Evolutionary conservation across 108 stramenopile species (phyloP).

Genomic region (Cyclotella baltica): DNA sequence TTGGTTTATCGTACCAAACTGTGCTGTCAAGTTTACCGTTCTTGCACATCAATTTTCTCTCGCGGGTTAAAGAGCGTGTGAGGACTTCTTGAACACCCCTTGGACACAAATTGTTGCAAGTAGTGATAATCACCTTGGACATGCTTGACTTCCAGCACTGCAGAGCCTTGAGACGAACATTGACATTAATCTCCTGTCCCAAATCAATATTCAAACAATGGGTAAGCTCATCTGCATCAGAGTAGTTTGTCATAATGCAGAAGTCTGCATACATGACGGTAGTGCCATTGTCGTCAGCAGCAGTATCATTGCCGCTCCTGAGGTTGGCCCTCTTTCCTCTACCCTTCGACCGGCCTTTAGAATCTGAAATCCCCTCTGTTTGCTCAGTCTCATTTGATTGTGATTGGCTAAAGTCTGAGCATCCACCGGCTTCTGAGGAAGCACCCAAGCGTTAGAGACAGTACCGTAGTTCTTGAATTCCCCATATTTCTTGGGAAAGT

Average conservation of each 20-base stretch:
- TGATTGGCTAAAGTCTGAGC: background rate
- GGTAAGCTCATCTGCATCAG: background rate
- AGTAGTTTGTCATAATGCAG: background rate
- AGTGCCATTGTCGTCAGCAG: conserved; percentile 1
- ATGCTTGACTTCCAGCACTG: background rate
- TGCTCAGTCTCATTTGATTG: background rate
- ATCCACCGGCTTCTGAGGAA: background rate
- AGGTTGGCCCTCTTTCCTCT: background rate
- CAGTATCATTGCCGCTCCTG: background rate
- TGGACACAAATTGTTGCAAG: background rate
- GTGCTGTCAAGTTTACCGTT: background rate
- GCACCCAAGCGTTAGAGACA: conserved; percentile 1
- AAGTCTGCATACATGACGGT: background rate
- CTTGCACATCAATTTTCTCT: too few relatives aligned
- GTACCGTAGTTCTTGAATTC: background rate
- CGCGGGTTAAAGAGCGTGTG: too few relatives aligned
- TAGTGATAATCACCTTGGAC: background rate
- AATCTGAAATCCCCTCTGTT: too few relatives aligned
- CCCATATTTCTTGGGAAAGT: background rate
- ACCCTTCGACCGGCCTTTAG: too few relatives aligned
- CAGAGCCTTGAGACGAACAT: background rate
- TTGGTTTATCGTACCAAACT: background rate
- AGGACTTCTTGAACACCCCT: background rate
- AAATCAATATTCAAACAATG: background rate
- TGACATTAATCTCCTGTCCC: background rate